Conservation (phyloP, 2,329 filamentous ascomycete species). For the Aureobasidium musti region DNA sequence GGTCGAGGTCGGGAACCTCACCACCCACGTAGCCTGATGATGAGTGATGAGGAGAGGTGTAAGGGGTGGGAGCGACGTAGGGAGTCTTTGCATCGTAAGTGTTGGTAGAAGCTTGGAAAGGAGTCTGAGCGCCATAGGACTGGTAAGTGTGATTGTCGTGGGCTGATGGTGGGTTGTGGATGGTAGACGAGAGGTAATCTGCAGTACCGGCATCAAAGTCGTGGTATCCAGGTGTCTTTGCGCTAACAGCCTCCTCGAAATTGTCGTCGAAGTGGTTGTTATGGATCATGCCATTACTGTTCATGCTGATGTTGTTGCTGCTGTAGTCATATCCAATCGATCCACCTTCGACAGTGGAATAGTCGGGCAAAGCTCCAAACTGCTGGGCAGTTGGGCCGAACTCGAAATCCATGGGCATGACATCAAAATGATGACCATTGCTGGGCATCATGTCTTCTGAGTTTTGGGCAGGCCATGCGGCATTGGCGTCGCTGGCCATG, state of each 20-base stretch:
- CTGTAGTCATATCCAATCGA: not conserved
- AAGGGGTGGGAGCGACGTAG: not conserved
- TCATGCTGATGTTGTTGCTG: not conserved
- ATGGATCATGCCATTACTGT: not conserved
- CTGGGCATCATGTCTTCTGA: not conserved
- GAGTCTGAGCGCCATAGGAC: not conserved
- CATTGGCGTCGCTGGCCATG: not conserved
- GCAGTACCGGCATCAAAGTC: too few relatives aligned
- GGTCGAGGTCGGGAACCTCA: not conserved
- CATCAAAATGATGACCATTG: not conserved
- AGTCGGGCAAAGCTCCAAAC: not conserved
- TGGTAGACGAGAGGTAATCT: not conserved
- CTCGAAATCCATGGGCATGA: not conserved
- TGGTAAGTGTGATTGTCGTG: not conserved
- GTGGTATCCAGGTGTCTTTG: not conserved
- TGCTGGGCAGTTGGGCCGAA: not conserved
- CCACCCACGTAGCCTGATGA: not conserved
- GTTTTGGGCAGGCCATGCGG: not conserved
- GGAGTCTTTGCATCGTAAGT: constrained; percentile 8
- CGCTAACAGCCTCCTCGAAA: not conserved
- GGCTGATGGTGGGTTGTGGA: not conserved
- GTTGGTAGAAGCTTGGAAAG: not conserved
- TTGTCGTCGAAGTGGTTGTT: not conserved
- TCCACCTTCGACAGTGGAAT: not conserved
- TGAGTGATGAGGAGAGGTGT: not conserved